Evolutionary conservation across 768 basidiomycete species (phyloP), one percentile per base, ranked within the genome.

Genomic region (Termitomyces heimii): DNA sequence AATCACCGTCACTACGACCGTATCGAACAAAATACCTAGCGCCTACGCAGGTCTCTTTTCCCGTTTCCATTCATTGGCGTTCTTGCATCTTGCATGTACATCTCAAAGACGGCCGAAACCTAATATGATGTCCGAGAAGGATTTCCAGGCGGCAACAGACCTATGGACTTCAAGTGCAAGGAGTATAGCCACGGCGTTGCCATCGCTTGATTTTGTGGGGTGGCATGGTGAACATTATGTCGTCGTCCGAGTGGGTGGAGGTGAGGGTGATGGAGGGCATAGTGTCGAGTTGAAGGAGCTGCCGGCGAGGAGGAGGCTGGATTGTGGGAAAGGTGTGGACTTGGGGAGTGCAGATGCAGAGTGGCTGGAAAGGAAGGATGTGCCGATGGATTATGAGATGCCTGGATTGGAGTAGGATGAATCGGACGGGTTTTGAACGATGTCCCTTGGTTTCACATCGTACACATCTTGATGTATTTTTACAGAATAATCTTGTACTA

Each of bases 321-420:
- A 86, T 66, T 85, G 83, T 64, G 83, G 82, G 43, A 84, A 81
- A 61, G 84, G 84, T 32, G 83, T 86, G 20, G 84, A 86, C 68
- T 68, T 86, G 53, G 84, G 84, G 16, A 75, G 77, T 39, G 81
- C 81, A 34, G 84, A 85, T 65, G 82, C 80, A 31, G 75, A 79
- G 44, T 86, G 85, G 85, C 68, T 85, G 66, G 85, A 86, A 71
- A 73, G 84, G 64, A 87, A 84, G 70, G 85, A 88, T 61, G 82
- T 88, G n/a, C 85, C 85, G 55, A 85, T 86, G 72, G 85, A 86
- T 68, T 87, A 85, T 70, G 85, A 86, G 72, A 77, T 80, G 72
- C 80, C 84, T 14, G 81, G 77, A 10, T 66, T 79, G 64, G 72
- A 75, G 24, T 70, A 57, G 44, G 14, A 3, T 18, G 34, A 26